These are phyloP conservation scores for Apocynum venetum DNA, from an alignment of 257 asterid genomes.

Conservation along the genomic window DNA sequence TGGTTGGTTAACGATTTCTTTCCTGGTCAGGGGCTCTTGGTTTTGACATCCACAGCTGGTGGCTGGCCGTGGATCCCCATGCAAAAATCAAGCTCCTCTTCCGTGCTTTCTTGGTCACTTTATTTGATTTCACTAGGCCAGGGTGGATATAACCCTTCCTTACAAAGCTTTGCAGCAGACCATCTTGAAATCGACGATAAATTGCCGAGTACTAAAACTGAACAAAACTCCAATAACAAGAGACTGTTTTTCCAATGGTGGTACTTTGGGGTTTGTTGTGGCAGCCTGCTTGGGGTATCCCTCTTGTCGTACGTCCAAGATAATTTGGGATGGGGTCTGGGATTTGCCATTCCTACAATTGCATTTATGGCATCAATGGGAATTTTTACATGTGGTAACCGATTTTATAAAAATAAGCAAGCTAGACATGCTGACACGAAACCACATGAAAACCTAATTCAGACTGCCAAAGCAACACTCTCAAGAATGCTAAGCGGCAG, in stretches of 20 bases:
- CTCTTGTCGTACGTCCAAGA: constrained; percentile 84
- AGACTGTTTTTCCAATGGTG: constrained; percentile 85
- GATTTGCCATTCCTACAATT: constrained; percentile 73
- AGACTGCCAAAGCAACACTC: constrained; percentile 34
- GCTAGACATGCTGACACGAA: constrained; percentile 21
- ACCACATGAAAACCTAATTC: constrained; percentile 31
- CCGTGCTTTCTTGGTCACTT: constrained; percentile 57
- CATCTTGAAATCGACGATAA: constrained; percentile 54
- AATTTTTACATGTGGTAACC: constrained; percentile 53
- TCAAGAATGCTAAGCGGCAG: constrained; percentile 34
- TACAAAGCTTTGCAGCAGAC: constrained; percentile 91
- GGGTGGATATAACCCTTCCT: constrained; percentile 80
- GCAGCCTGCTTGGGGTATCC: constrained; percentile 76
- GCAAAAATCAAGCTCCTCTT: constrained; percentile 28
- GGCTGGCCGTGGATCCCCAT: constrained; percentile 51
- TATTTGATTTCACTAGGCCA: constrained; percentile 80
- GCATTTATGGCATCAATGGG: constrained; percentile 53
- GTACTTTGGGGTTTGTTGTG: constrained; percentile 87
- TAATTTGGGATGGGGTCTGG: constrained; percentile 82
- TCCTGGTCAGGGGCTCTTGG: constrained; percentile 61
- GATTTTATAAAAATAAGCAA: constrained; percentile 38
- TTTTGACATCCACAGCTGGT: constrained; percentile 62
- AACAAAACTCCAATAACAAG: constrained; percentile 37
- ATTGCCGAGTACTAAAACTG: constrained; percentile 30
- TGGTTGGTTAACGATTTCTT: background rate